Conservation (phyloP, 306 rosid species). For the Trifolium pratense region DNA sequence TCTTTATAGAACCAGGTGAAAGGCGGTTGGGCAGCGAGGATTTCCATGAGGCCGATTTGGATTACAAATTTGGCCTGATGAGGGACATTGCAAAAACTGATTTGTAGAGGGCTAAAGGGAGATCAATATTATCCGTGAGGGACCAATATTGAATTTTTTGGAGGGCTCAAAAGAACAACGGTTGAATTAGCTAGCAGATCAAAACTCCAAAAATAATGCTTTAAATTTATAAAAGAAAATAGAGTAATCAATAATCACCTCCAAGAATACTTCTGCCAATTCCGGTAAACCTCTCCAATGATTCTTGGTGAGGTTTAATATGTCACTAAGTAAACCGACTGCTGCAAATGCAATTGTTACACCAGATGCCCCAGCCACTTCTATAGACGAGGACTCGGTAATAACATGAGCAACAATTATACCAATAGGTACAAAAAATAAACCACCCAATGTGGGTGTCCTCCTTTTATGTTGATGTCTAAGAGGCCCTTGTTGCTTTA, state of each 20-base stretch:
- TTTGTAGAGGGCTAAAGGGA: constrained; percentile 4
- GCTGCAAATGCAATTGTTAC: constrained; percentile 89
- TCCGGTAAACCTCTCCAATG: constrained; percentile 67
- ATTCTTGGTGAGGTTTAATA: constrained; percentile 61
- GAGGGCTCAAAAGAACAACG: neutral
- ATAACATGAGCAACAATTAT: constrained; percentile 62
- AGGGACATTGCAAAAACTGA: constrained; percentile 23
- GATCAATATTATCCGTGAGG: neutral
- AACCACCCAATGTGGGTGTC: constrained; percentile 94
- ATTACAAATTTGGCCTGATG: constrained; percentile 15
- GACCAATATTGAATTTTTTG: neutral
- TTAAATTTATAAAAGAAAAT: neutral
- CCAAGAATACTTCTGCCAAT: constrained; percentile 57
- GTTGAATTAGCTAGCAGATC: constrained; percentile 4
- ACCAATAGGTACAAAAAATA: constrained; percentile 83
- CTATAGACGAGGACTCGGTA: constrained; percentile 69
- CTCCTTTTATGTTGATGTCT: constrained; percentile 57
- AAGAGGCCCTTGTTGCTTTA: constrained; percentile 59
- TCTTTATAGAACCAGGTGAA: no score
- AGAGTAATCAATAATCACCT: constrained; percentile 57
- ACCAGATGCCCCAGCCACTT: constrained; percentile 70
- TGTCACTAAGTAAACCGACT: constrained; percentile 79
- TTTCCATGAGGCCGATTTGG: constrained; percentile 8
- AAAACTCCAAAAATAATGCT: constrained; percentile 33
- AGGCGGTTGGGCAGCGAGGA: no score